Evolutionary conservation across 306 rosid genomes (phyloP).

Genomic region (Mucuna pruriens): DNA sequence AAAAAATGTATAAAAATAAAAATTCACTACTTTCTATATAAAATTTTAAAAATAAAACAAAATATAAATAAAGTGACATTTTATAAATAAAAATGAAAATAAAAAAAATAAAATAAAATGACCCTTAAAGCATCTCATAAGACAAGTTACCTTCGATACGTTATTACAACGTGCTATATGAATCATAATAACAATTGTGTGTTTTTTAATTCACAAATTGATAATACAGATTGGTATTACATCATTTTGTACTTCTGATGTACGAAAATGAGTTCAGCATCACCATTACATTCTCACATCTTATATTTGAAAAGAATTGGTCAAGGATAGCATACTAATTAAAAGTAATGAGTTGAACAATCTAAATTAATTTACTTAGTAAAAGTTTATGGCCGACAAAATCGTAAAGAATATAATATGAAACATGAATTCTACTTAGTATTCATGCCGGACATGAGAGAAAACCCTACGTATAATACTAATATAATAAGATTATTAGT

Average conservation of each 20-base stretch:
- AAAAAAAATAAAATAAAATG: conserved; percentile 3
- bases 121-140: conserved; percentile 22
- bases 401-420: background rate
- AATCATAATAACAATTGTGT: background rate
- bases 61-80: background rate
- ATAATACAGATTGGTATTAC: background rate
- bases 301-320: background rate
- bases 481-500: background rate
- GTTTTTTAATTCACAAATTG: background rate
- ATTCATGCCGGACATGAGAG: background rate
- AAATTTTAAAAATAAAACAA: background rate
- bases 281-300: background rate
- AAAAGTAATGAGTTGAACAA: background rate
- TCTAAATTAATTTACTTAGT: background rate
- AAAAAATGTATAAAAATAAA: too few relatives aligned
- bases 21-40: background rate
- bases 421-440: background rate
- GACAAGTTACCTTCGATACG: background rate
- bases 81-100: background rate
- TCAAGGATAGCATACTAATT: background rate
- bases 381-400: conserved; percentile 2
- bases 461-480: background rate
- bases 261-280: conserved; percentile 10
- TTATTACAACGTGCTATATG: background rate
- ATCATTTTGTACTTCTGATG: background rate